Percentiles rank a stretch among this genome's conserved stretches.
Evolutionary conservation across 495 filamentous ascomycete species (phyloP).

Genomic region (Beverwykella pulmonaria): DNA sequence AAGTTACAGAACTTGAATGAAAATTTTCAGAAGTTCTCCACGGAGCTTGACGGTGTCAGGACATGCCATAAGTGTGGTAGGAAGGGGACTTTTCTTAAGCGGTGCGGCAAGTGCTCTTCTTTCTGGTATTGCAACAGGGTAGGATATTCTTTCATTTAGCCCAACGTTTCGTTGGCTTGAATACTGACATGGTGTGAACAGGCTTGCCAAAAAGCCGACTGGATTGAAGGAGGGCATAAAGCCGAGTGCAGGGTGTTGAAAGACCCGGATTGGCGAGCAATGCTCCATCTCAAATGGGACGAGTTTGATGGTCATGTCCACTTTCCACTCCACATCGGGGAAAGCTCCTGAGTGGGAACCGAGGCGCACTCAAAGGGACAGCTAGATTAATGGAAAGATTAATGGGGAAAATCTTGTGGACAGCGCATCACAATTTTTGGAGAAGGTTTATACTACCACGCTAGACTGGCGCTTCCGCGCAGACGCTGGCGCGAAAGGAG

Average conservation of each 20-base stretch:
- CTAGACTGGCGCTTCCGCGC: too few species aligned
- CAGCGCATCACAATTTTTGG: too few species aligned
- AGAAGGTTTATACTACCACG: too few species aligned
- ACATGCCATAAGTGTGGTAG: conserved; percentile 38
- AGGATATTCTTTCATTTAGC: conserved; percentile 17
- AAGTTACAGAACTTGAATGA: conserved; percentile 41
- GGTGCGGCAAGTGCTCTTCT: conserved; percentile 36
- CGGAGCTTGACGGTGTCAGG: conserved; percentile 25
- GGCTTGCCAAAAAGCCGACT: conserved; percentile 42
- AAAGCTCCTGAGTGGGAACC: conserved; percentile 13
- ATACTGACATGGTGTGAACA: conserved; percentile 37
- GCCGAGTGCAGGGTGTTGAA: conserved; percentile 46
- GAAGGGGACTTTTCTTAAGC: conserved; percentile 35
- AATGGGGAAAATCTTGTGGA: too few species aligned
- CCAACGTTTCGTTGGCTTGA: conserved; percentile 22
- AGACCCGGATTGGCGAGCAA: conserved; percentile 43
- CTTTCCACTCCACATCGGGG: conserved; percentile 40
- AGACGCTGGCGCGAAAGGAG: too few species aligned
- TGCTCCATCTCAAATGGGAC: conserved; percentile 44
- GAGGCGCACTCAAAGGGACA: too few species aligned
- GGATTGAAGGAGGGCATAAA: conserved; percentile 47
- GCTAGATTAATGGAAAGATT: too few species aligned
- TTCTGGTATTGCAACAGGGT: conserved; percentile 47
- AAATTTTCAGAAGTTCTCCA: conserved; percentile 41
- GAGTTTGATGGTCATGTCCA: conserved; percentile 41